A percentile compares a stretch with the other conserved stretches of the same genome.
Evolutionary conservation across 1,284 basidiomycete species (phyloP).

Genomic region (Wallemia mellicola): DNA sequence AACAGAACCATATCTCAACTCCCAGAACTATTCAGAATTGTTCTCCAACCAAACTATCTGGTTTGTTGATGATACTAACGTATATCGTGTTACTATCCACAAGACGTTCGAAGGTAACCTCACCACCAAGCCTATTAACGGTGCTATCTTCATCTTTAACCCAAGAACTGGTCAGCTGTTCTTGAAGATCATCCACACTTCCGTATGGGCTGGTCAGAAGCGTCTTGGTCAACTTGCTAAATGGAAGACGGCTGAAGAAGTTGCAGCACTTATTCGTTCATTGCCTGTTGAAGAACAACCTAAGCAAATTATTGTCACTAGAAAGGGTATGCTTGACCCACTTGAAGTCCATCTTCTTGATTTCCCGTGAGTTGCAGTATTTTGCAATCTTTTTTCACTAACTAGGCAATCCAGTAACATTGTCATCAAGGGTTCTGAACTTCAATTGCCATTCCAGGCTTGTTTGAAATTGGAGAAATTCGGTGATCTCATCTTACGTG

Average conservation of each 20-base stretch:
- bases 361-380: neutral
- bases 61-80: conserved; percentile 99
- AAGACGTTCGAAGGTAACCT: conserved; percentile 99
- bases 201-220: conserved; percentile 98
- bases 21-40: conserved; percentile 20
- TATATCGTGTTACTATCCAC: conserved; percentile 98
- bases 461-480: conserved; percentile 99
- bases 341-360: conserved; percentile 72
- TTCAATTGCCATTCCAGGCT: conserved; percentile 96
- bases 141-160: conserved; percentile 98
- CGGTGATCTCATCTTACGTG: conserved; percentile 84
- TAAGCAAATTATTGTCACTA: conserved; percentile 95
- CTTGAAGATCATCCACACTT: conserved; percentile 97
- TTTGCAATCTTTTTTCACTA: conserved; percentile 24
- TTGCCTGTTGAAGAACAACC: conserved; percentile 97
- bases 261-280: conserved; percentile 83
- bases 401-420: conserved; percentile 31
- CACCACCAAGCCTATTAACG: conserved; percentile 98
- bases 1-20: conserved; percentile 95
- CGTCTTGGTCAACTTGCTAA: conserved; percentile 97
- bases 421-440: conserved; percentile 94
- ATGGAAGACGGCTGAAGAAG: conserved; percentile 99
- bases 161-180: conserved; percentile 94
- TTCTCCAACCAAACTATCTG: conserved; percentile 77
- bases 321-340: conserved; percentile 97